Base-by-base conservation (phyloP, 305 asterid genomes). In the Petunia hybrid region DNA sequence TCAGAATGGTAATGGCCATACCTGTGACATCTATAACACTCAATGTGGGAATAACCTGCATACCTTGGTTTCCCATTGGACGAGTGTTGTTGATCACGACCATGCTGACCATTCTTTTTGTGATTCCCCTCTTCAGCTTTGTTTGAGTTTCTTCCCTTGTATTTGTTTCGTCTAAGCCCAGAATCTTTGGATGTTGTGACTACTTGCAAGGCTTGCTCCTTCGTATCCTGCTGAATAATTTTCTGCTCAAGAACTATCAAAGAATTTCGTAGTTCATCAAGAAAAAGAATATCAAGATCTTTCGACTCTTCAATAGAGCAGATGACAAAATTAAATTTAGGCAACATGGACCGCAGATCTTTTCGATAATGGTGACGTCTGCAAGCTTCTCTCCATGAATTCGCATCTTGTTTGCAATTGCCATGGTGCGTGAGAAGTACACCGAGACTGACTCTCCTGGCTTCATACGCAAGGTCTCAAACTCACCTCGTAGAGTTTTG, bases 401-500 rank as follows among this genome's bases (percentile, higher is more conserved):
- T 6, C 45, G 1, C 45, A 51, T n/a, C 4, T 42, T 2, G 13
- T 71, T 45, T 3, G 56, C 60, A 14, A 45, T 42, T 40, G 40
- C 61, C 78, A 48, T 45, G 14, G 22, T 48, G 3, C 63, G 2
- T 8, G 59, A 10, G 22, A 40, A 43, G 45, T 40, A 71, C 16
- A 38, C 51, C 7, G 53, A 38, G 1, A 5, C 2, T 4, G 13
- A 8, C 42, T 39, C 40, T 6, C 40, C 14, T 0, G 40, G 0
- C 60, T 83, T 83, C 85, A 83, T 83, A 0, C 10, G 62, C 0
- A 82, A 64, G 0, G 35, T 14, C 8, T 83, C 85, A 48, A 69
- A 83, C 0, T 78, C 75, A 2, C 7, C 39, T 8, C 60, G 39
- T 5, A 82, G 45, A 2, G 76, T 48, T 48, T 39, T 78, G 76